Evolutionary conservation across 129 eudicot genomes (phyloP), one percentile per base, ranked within the genome.

Genomic region (Arctium minus): DNA sequence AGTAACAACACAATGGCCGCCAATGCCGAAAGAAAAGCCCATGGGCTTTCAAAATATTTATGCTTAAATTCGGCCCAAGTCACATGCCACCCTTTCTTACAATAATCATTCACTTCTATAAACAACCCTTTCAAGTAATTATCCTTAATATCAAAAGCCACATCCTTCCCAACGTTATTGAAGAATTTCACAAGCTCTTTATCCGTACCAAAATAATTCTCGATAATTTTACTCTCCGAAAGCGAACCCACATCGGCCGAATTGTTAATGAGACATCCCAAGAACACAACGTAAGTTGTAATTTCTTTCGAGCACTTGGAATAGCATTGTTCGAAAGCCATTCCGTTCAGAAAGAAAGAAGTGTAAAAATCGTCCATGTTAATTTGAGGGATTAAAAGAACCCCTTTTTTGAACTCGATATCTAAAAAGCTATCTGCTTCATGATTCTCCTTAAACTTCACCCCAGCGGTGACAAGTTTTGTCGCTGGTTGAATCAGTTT

Each of bases 191-290:
- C 80, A 27, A 81, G 67, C 68, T 86, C 88, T 65, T 72, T 78
- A 72, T 81, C 86, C 9, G 86, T 86, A 11, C 88, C 88, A 46
- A 77, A 77, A 44, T 86, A 81, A 17, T 86, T 86, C 75, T 86
- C 86, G 13, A 86, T 86, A n/a, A 86, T 81, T 69, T 86, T 81
- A 1, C n/a, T 30, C n/a, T 44, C 83, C 0, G 83, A 77, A n/a
- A 86, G 86, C 69, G 77, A 33, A 36, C 80, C 65, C 7, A 79
- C 82, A 2, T 86, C 86, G 0, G 18, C 1, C 4, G 83, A 67
- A 32, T 79, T 86, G 83, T 46, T 81, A 76, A 86, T 72, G 1
- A 81, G 80, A 32, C 86, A 77, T 22, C 88, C 86, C 86, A 86
- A 77, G 77, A 86, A 86, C 70, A 82, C 80, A 29, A 72, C 53